Evolutionary conservation across 495 filamentous ascomycete species (phyloP).

Genomic region (Oidiodendron maius): DNA sequence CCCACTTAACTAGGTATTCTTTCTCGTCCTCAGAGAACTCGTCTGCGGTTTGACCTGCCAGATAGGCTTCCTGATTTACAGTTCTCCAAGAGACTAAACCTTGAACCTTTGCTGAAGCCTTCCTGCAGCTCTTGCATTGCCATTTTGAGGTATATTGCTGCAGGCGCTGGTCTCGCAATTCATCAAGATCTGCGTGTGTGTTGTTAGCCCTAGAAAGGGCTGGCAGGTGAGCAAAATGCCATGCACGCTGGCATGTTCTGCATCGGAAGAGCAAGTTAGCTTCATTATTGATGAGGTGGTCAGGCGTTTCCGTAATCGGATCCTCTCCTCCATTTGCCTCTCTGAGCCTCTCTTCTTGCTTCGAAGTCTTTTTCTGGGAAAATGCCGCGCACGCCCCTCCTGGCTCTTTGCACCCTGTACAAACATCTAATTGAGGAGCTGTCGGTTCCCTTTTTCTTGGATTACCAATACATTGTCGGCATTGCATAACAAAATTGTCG

Average conservation of each 20-base stretch:
- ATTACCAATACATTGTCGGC: constrained; percentile 70
- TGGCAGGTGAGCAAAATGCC: constrained; percentile 77
- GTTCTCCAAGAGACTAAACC: constrained; percentile 85
- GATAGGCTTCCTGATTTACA: constrained; percentile 41
- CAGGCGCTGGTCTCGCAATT: constrained; percentile 42
- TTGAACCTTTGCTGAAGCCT: constrained; percentile 47
- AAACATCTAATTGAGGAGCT: constrained; percentile 63
- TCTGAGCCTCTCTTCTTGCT: constrained; percentile 76
- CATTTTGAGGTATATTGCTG: constrained; percentile 61
- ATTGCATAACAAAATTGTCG: constrained; percentile 82
- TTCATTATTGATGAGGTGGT: constrained; percentile 62
- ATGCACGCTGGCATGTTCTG: constrained; percentile 65
- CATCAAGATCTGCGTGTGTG: constrained; percentile 30
- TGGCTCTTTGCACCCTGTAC: constrained; percentile 56
- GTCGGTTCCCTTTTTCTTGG: constrained; percentile 59
- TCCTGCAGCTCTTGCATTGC: constrained; percentile 68
- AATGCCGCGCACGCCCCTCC: constrained; percentile 67
- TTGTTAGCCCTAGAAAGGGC: constrained; percentile 27
- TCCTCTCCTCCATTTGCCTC: constrained; percentile 72
- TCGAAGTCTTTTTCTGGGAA: constrained; percentile 55
- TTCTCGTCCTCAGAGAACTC: constrained; percentile 60
- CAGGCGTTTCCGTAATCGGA: constrained; percentile 58
- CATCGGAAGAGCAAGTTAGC: constrained; percentile 82
- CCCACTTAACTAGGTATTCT: constrained; percentile 91
- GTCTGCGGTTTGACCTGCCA: constrained; percentile 35